These are phyloP conservation scores for Trichoderma sp. DNA, from an alignment of 2,329 filamentous ascomycete species.

Conservation along the genomic window DNA sequence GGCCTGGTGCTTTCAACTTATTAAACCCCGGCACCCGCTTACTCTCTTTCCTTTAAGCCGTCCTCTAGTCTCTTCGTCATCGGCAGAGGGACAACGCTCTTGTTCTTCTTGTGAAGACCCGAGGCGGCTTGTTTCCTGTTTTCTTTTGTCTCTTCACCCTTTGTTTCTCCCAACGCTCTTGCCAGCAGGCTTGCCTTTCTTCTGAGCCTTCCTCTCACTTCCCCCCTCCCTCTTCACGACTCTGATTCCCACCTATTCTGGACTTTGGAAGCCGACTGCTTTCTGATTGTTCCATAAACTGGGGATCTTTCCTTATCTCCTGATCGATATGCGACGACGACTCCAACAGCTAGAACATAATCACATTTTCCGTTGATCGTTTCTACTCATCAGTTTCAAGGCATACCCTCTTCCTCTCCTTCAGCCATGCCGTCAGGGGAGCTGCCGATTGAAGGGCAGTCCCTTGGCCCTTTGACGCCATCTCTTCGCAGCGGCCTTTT, in stretches of 20 bases:
- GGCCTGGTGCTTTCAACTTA: background rate
- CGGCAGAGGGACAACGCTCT: background rate
- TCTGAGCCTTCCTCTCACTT: background rate
- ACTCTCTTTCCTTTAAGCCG: background rate
- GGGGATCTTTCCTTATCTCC: background rate
- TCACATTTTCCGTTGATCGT: background rate
- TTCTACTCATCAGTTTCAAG: background rate
- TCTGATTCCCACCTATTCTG: background rate
- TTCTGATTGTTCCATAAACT: background rate
- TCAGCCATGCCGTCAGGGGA: background rate
- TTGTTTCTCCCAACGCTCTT: background rate
- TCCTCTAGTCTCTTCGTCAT: background rate
- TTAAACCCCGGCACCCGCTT: background rate
- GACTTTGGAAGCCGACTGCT: background rate
- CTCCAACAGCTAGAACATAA: background rate
- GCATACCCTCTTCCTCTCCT: background rate
- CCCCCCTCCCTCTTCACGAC: background rate
- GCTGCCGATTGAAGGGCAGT: conserved; percentile 21
- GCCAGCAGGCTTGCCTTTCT: background rate
- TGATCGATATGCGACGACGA: conserved; percentile 14
- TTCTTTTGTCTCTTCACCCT: background rate
- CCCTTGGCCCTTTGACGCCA: conserved; percentile 27
- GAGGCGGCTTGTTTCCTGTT: background rate
- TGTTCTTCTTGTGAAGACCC: background rate
- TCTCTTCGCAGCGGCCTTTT: conserved; percentile 30